phyloP scores from a whole-genome alignment of 2,329 filamentous ascomycete genomes.

The Paecilomyces formosus region DNA sequence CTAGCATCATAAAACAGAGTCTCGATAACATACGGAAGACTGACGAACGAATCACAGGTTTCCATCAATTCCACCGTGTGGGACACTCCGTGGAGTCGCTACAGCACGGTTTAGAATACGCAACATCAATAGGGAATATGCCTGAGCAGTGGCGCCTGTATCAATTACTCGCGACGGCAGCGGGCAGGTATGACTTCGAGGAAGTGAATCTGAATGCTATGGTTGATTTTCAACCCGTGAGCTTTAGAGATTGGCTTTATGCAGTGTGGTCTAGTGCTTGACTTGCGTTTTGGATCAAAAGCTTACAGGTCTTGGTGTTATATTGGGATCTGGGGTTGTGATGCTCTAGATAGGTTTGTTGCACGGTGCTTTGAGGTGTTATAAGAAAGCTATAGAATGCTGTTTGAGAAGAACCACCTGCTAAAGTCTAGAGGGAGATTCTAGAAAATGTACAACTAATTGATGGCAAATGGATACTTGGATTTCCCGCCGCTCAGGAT shows the following conservation, averaged over 20 bases:
- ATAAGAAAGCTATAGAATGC: too few species aligned
- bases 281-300: not conserved
- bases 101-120: conserved; percentile 15
- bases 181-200: conserved; percentile 60
- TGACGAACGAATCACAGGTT: conserved; percentile 5
- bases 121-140: conserved; percentile 25
- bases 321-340: too few species aligned
- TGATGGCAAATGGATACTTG: too few species aligned
- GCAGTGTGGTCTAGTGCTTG: conserved; percentile 34
- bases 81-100: conserved; percentile 16
- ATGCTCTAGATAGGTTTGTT: too few species aligned
- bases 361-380: too few species aligned
- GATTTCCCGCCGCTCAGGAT: too few species aligned
- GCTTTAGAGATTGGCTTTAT: conserved; percentile 50
- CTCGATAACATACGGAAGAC: not conserved
- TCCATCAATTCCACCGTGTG: conserved; percentile 15
- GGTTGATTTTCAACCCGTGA: conserved; percentile 41
- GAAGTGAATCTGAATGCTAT: conserved; percentile 53
- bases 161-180: conserved; percentile 59
- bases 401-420: too few species aligned
- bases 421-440: too few species aligned
- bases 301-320: not conserved
- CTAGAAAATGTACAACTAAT: too few species aligned
- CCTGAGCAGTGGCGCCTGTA: conserved; percentile 41
- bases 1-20: not conserved